Evolutionary conservation across 2,329 filamentous ascomycete species (phyloP), one percentile per base, ranked within the genome.

Genomic region (Penicillium italicum): DNA sequence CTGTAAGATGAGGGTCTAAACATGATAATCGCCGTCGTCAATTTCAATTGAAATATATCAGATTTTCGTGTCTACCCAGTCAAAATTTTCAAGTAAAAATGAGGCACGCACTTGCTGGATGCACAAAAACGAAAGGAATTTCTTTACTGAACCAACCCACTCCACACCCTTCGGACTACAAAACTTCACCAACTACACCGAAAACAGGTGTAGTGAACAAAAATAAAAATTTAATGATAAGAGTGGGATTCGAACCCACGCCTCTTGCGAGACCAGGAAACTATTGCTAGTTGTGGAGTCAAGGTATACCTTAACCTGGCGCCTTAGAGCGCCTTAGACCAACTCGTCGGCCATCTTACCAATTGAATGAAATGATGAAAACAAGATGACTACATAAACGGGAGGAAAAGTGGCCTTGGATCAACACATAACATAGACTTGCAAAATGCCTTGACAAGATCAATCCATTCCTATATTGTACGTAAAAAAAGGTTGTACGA

Each of bases 331-430:
- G 68, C 68, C 68, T 68, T 70, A 56, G 68, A 70, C 68, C 68
- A 69, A 66, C 68, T 70, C 68, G 68, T 70, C 68, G 68, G 68
- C 68, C 68, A 70, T 70, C 68, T 70, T 70, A 66, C 68, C 68
- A 50, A 26, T 24, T 33, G n/a, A n/a, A n/a, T n/a, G n/a, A n/a
- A n/a, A n/a, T n/a, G n/a, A n/a, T n/a, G n/a, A n/a, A n/a, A n/a
- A n/a, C n/a, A 34, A 1, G 16, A 36, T 37, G n/a, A 2, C 2
- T 37, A 18, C 1, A 18, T 18, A 11, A 37, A 3, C 9, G n/a
- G 2, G 11, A 9, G 6, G 1, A 5, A 2, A 28, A 9, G 26
- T 9, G 6, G 26, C 6, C 26, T 6, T 28, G 8, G 26, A 28
- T 28, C 26, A 28, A 28, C 6, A n/a, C n/a, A n/a, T 6, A 28